phyloP scores from a whole-genome alignment of 805 yeast genomes.

The Debaryomyces maramus region DNA sequence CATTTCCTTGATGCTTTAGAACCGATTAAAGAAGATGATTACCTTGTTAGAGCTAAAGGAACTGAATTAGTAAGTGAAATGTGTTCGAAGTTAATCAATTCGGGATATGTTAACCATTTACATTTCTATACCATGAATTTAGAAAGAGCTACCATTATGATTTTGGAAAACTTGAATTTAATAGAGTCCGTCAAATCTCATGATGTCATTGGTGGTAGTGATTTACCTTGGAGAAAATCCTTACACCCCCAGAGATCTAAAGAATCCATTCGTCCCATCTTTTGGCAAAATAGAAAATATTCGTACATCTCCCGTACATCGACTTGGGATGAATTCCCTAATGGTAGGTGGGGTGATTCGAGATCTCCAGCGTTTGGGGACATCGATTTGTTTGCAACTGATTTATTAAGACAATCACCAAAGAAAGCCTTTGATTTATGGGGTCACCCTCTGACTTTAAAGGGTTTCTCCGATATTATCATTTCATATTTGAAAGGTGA shows the following conservation, averaged over 20 bases:
- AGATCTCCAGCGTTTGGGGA: conserved; percentile 97
- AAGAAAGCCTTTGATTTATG: conserved; percentile 80
- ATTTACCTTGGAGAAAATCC: conserved; percentile 89
- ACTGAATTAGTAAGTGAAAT: conserved; percentile 77
- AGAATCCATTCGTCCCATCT: conserved; percentile 89
- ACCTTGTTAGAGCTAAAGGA: conserved; percentile 81
- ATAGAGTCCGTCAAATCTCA: conserved; percentile 43
- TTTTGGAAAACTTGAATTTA: conserved; percentile 71
- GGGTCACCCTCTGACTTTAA: conserved; percentile 70
- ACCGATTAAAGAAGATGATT: conserved; percentile 88
- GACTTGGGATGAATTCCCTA: conserved; percentile 97
- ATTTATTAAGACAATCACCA: conserved; percentile 78
- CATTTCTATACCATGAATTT: conserved; percentile 98
- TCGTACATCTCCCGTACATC: conserved; percentile 87
- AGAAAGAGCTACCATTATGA: conserved; percentile 87
- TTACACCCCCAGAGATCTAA: conserved; percentile 75
- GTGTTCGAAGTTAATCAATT: conserved; percentile 71
- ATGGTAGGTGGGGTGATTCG: conserved; percentile 98
- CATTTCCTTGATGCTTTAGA: conserved; percentile 68
- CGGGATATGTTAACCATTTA: conserved; percentile 77
- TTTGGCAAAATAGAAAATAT: conserved; percentile 93
- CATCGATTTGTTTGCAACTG: conserved; percentile 76
- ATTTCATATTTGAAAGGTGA: conserved; percentile 70
- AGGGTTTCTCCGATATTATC: conserved; percentile 64
- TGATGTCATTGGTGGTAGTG: conserved; percentile 40